phyloP scores from a whole-genome alignment of 2,329 filamentous ascomycete species.

The Botrytis pseudocinerea region DNA sequence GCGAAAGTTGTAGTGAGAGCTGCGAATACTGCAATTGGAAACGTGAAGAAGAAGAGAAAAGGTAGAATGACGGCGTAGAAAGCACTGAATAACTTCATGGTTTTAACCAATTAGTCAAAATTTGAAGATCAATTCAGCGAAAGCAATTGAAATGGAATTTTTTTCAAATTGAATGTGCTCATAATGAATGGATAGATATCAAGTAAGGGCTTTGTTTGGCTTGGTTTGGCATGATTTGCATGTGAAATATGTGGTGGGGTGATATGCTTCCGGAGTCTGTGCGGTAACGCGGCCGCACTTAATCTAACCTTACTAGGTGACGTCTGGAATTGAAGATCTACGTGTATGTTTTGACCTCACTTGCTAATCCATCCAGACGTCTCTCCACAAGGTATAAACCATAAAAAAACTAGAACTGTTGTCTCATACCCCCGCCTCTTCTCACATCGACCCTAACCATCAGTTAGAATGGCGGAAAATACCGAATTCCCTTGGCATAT shows the following conservation, averaged over 20 bases:
- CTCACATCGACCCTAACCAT: neutral
- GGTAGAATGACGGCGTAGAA: constrained; percentile 59
- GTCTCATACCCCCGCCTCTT: neutral
- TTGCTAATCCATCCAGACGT: neutral
- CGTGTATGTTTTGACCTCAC: constrained; percentile 11
- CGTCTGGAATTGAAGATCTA: neutral
- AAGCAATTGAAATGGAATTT: neutral
- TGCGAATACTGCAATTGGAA: constrained; percentile 64
- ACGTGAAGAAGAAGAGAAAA: constrained; percentile 61
- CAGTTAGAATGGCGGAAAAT: constrained; percentile 13
- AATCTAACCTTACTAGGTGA: neutral
- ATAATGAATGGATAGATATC: neutral
- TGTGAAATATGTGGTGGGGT: constrained; percentile 16
- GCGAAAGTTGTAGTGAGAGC: constrained; percentile 63
- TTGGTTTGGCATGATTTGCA: constrained; percentile 1
- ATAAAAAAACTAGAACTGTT: neutral
- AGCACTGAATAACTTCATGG: constrained; percentile 56
- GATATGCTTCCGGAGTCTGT: neutral
- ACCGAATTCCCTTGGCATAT: constrained; percentile 65
- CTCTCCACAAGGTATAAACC: neutral
- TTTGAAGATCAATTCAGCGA: neutral
- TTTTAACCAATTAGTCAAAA: neutral
- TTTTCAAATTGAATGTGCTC: neutral
- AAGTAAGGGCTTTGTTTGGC: constrained; percentile 10
- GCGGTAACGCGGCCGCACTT: constrained; percentile 13